Evolutionary conservation across 1,284 basidiomycete species (phyloP).

Genomic region (Marasmius oreades): DNA sequence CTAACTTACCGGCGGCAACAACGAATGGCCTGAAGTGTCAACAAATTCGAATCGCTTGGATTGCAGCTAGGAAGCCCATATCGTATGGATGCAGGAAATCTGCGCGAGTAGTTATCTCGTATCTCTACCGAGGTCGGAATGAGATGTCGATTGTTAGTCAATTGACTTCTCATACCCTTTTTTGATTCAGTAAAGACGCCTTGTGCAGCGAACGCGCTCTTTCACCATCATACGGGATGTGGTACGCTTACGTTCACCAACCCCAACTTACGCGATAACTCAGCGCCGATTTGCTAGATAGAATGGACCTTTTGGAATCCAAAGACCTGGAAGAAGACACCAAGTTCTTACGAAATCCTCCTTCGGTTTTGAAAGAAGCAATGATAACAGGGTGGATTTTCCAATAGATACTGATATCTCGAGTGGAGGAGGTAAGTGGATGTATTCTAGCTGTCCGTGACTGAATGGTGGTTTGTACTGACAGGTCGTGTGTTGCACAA

Average conservation of each 20-base stretch:
- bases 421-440: slow-evolving; percentile 49
- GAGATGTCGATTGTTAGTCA: no score
- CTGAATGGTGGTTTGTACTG: not conserved
- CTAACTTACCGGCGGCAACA: no score
- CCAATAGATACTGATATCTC: no score
- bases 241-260: slow-evolving; percentile 1
- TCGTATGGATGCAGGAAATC: not conserved
- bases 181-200: not conserved
- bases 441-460: not conserved
- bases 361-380: slow-evolving; percentile 50
- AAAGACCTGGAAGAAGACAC: slow-evolving; percentile 49
- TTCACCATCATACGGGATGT: slow-evolving; percentile 7
- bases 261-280: not conserved
- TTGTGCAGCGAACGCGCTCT: not conserved
- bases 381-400: slow-evolving; percentile 62
- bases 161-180: not conserved
- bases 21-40: no score
- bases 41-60: not conserved
- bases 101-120: no score
- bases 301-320: not conserved
- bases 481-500: not conserved
- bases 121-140: no score
- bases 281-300: not conserved
- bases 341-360: slow-evolving; percentile 48
- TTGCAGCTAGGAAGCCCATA: slow-evolving; percentile 3